Conservation (phyloP, 805 yeast species). For the Zygoascus bituminiphila region DNA sequence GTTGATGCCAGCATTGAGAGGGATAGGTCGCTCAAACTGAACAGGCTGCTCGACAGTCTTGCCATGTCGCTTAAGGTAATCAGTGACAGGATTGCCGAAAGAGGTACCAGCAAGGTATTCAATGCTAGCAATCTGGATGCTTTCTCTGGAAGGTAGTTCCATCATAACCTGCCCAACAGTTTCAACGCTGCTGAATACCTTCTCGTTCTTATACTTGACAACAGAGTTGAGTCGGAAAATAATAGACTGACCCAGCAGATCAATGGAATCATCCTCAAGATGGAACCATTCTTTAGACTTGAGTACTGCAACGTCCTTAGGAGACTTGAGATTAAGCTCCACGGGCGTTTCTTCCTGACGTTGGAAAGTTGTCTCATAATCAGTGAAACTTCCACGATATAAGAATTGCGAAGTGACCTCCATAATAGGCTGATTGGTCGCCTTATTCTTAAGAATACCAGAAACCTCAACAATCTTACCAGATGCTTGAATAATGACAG, state of each 20-base stretch:
- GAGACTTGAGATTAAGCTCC: constrained; percentile 59
- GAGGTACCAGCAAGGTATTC: constrained; percentile 86
- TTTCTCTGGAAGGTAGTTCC: constrained; percentile 89
- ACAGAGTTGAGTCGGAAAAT: constrained; percentile 85
- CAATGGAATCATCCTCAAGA: constrained; percentile 49
- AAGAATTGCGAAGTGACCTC: constrained; percentile 93
- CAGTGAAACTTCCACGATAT: constrained; percentile 87
- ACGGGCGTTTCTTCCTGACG: constrained; percentile 81
- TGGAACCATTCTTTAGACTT: constrained; percentile 98
- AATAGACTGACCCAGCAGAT: constrained; percentile 68
- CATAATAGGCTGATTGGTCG: constrained; percentile 74
- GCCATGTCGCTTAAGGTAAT: constrained; percentile 87
- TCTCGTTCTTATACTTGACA: constrained; percentile 68
- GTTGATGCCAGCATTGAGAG: constrained; percentile 53
- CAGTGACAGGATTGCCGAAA: constrained; percentile 95
- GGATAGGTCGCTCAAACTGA: constrained; percentile 81
- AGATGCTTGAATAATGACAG: constrained; percentile 82
- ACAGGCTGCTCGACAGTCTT: constrained; percentile 90
- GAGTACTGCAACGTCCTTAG: constrained; percentile 88
- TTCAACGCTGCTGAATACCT: constrained; percentile 66
- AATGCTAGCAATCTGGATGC: constrained; percentile 73
- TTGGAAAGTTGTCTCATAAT: constrained; percentile 87
- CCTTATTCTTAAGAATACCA: constrained; percentile 58
- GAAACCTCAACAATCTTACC: constrained; percentile 96
- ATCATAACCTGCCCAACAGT: constrained; percentile 79